Percentiles rank a stretch among this genome's conserved stretches.
Conservation (phyloP, 371 early-diverging fungal species). For the Rhizopus stolonifer region DNA sequence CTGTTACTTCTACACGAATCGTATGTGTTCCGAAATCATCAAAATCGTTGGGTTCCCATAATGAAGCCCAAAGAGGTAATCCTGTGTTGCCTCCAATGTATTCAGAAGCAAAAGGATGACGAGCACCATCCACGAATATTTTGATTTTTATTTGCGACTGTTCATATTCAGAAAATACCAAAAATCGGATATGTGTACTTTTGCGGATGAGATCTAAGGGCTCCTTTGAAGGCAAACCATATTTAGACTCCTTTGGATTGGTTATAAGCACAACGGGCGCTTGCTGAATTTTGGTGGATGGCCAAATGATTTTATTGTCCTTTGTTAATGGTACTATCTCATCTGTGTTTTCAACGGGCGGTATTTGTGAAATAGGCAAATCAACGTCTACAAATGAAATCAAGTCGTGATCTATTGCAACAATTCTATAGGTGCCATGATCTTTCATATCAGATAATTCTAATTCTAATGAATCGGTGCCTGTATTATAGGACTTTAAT, state of each 20-base stretch:
- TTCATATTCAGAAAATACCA: constrained; percentile 59
- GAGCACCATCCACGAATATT: constrained; percentile 52
- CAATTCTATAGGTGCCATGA: constrained; percentile 78
- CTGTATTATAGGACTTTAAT: constrained; percentile 62
- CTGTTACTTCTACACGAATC: constrained; percentile 58
- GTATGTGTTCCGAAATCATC: constrained; percentile 65
- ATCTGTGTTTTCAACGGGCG: constrained; percentile 19
- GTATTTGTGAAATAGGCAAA: constrained; percentile 60
- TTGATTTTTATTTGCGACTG: constrained; percentile 40
- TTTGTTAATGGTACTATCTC: constrained; percentile 9
- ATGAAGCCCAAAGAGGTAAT: constrained; percentile 69
- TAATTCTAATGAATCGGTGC: constrained; percentile 69
- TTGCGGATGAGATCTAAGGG: constrained; percentile 57
- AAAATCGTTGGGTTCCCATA: constrained; percentile 71
- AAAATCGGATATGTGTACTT: constrained; percentile 74
- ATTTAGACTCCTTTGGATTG: constrained; percentile 87
- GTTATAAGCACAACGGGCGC: constrained; percentile 84
- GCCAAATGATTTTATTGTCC: constrained; percentile 23
- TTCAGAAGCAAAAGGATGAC: constrained; percentile 38
- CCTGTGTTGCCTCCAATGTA: constrained; percentile 38
- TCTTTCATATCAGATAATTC: constrained; percentile 89
- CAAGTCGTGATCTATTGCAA: constrained; percentile 86
- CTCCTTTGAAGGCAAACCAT: constrained; percentile 68
- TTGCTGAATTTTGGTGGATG: constrained; percentile 21
- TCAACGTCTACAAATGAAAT: constrained; percentile 78